phyloP scores from a whole-genome alignment of 2,329 filamentous ascomycete genomes.

The Piedraia hortae region DNA sequence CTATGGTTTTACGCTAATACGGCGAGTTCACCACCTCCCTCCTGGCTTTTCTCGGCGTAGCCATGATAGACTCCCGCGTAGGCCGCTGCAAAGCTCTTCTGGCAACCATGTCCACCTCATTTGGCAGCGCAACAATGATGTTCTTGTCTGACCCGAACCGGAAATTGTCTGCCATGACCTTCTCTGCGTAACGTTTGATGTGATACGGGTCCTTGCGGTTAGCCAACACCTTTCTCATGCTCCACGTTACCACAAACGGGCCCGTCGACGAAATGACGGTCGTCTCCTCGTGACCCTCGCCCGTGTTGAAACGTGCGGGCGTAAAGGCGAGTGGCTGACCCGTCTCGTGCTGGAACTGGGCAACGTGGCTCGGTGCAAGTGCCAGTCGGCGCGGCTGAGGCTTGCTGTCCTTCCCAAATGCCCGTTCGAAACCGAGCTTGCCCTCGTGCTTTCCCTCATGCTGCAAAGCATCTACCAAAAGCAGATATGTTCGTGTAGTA shows the following conservation, averaged over 20 bases:
- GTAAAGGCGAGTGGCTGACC: slow-evolving; percentile 68
- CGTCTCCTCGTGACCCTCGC: slow-evolving; percentile 49
- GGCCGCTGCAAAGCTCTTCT: slow-evolving; percentile 64
- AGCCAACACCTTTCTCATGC: slow-evolving; percentile 60
- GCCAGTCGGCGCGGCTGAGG: slow-evolving; percentile 76
- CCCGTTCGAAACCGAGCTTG: slow-evolving; percentile 88
- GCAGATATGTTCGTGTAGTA: slow-evolving; percentile 78
- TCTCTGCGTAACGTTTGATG: slow-evolving; percentile 86
- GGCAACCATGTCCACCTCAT: slow-evolving; percentile 94
- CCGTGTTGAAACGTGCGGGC: slow-evolving; percentile 77
- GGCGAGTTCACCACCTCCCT: slow-evolving; percentile 63
- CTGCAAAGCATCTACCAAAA: slow-evolving; percentile 77
- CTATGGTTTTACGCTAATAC: slow-evolving; percentile 23
- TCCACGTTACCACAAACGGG: slow-evolving; percentile 93
- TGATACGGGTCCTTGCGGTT: slow-evolving; percentile 71
- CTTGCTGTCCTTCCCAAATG: slow-evolving; percentile 78
- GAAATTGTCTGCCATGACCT: slow-evolving; percentile 96
- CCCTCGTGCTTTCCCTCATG: slow-evolving; percentile 88
- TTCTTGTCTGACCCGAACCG: slow-evolving; percentile 93
- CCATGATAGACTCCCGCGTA: slow-evolving; percentile 69
- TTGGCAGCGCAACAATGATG: slow-evolving; percentile 84
- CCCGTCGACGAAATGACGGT: slow-evolving; percentile 93
- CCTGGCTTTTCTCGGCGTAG: slow-evolving; percentile 25
- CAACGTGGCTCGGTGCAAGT: slow-evolving; percentile 72
- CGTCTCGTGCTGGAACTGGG: slow-evolving; percentile 93